Base-by-base conservation (phyloP, 176 grass and related monocot species). In the Canna indica region DNA sequence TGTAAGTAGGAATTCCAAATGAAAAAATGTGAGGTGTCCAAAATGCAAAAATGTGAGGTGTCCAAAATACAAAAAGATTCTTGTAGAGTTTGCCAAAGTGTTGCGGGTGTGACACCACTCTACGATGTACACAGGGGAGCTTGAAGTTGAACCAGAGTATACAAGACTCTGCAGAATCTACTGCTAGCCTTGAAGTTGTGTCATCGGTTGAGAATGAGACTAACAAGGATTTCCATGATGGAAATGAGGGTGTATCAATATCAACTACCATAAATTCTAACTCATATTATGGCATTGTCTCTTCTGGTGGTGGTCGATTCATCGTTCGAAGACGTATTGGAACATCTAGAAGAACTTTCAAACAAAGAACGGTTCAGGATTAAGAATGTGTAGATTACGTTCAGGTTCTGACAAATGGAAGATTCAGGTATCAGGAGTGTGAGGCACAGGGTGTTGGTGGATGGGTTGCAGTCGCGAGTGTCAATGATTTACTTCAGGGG, bases 391-490 rank as follows among this genome's bases (percentile, higher is more conserved):
- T 8, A 36, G 44, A 1, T 50, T 54, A 47, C 2, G 3, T 36
- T 35, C 79, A 96, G 91, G 91, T 96, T 72, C 3, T 96, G 76
- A 96, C 91, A 73, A 96, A 96, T 62, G 88, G 91, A 67, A 86
- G 88, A 84, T 96, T 96, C 88, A 82, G n/a, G n/a, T n/a, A n/a
- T n/a, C n/a, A n/a, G 81, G 81, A 96, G 91, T 59, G 91, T 96
- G 79, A 88, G 65, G 47, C 91, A 96, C 70, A 78, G 91, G 74
- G 91, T 96, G 62, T 70, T 96, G 79, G 91, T 84, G n/a, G 88
- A 80, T 73, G 81, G 83, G 39, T 77, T 75, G 50, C 75, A 75
- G 57, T 71, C 91, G 20, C 83, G 91, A 59, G 45, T 88, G 33
- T 96, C 91, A 20, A 88, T 91, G 78, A 71, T 96, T 76, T 88